Base-by-base conservation (phyloP, 345 rosid species). In the Bretschneidera sinensis region DNA sequence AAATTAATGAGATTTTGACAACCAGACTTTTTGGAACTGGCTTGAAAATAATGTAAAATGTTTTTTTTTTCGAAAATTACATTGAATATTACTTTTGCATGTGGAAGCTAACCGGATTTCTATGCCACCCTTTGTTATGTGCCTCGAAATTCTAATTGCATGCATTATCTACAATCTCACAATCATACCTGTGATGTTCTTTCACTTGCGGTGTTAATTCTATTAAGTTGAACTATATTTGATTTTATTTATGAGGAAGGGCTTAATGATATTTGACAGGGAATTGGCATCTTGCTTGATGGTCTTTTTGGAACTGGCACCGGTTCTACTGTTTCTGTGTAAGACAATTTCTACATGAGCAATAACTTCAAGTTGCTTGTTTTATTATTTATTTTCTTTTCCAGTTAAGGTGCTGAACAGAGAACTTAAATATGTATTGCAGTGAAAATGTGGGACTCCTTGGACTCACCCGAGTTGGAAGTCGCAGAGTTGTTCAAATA, bases 371-470 rank as follows among this genome's bases (percentile, higher is more conserved):
- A 22, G 39, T 45, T 55, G 33, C 54, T 47, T 55, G 16, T 39
- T 39, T 13, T n/a, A 14, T 54, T 51, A 10, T 39, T 5, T 53
- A 35, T 43, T 61, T 55, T 21, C 15, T 52, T 28, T 24, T 16
- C 22, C 24, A 16, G 35, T 31, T 54, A 28, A 51, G 23, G 24
- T 24, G 43, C 60, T 50, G 57, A 43, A 63, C 43, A 22, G 17
- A 6, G 20, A 56, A 31, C 25, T 24, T 59, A 49, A 22, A 25
- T 43, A n/a, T 66, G 39, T 57, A 22, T 61, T 63, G 49, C 91
- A 95, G 99, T 60, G 99, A 95, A 71, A 95, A 95, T 63, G 89
- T 95, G 45, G 99, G 99, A 34, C 83, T 95, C 59, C 95, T 95
- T 24, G 97, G 99, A 45, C 80, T 91, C 57, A 88, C 89, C 63